Base-by-base conservation (phyloP, 2,329 filamentous ascomycete genomes). In the Pseudopithomyces chartarum region DNA sequence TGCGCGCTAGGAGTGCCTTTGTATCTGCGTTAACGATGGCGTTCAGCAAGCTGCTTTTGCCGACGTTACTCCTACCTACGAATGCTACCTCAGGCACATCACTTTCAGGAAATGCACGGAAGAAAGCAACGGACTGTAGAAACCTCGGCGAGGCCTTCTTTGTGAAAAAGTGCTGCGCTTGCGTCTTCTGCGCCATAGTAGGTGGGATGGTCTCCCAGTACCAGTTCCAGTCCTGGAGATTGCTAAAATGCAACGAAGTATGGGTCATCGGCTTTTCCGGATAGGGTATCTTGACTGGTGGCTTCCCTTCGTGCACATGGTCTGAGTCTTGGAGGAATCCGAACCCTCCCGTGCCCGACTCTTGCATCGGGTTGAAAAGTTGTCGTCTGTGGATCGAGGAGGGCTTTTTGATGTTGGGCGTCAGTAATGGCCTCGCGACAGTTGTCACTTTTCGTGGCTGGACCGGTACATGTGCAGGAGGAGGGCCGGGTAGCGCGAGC, bases 21-120 rank as follows among this genome's bases (percentile, higher is more conserved):
- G 71, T 89, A 81, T 71, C 61, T 6, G 64, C 64, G n/a, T 64
- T 65, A 34, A 71, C 62, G 8, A 91, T 75, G 2, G 85, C 84
- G 68, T 91, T 91, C 23, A 91, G 78, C 4, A 91, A 69, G 1
- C 82, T 85, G 52, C 83, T 86, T 75, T 91, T 91, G 52, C 88
- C 88, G 6, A 89, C 88, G 66, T 91, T 91, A 38, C 84, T 87
- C 45, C 88, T 82, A 17, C 88, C 88, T 3, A 91, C 79, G 67
- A 91, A 89, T 39, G 84, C 85, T 13, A 89, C 81, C 77, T 89
- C 85, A 1, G 86, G 85, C 29, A 83, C 76, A 1, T 79, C 68
- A 1, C 79, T 81, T 8, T 80, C 79, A 7, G 85, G 83, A 56
- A 88, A 84, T 3, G 78, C 77, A 62, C 84, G 84, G 74, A 90